Evolutionary conservation across 2,329 filamentous ascomycete species (phyloP), one percentile per base, ranked within the genome.

Genomic region (Fusarium sterilihyphosum): DNA sequence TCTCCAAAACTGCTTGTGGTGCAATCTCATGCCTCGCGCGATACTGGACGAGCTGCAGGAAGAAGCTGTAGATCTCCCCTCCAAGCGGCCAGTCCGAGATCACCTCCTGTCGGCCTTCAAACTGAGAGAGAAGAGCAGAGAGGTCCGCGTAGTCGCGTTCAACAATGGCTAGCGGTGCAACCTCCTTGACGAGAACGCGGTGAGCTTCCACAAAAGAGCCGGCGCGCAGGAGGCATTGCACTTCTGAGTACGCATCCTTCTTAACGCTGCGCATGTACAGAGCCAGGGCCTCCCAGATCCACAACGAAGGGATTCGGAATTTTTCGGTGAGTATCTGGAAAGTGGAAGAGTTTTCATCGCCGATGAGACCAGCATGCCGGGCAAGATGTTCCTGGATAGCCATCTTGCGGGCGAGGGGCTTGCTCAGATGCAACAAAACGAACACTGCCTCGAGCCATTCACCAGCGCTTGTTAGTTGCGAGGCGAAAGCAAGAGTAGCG

Each of bases 231-330:
- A 99, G 90, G 78, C 92, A 96, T 62, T 92, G 88, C 16, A 96
- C 93, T 82, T 98, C 94, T 10, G 87, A 86, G 52, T 87, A 88
- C 17, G 92, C 87, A 80, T 95, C 91, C 73, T 91, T 90, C 78
- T 89, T 90, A 53, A 91, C 90, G 66, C 92, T 91, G 70, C 93
- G 92, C 83, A 94, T 95, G 82, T 93, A 92, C 20, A 96, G 87
- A 18, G 95, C 95, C 80, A 95, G 94, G 24, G 96, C 94, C 68
- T 94, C 90, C 91, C 94, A 97, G 58, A 98, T 88, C 95, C 96
- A 97, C 8, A 88, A 82, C 3, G 87, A 83, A 1, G 96, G 94
- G 47, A 98, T 89, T 72, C 90, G 89, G 61, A 95, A 89, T 38
- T 89, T 90, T 50, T 88, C 84, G 0, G 88, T 88, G 29, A 96